Evolutionary conservation across 2,329 filamentous ascomycete species (phyloP).

Genomic region (Epichloe sp.): DNA sequence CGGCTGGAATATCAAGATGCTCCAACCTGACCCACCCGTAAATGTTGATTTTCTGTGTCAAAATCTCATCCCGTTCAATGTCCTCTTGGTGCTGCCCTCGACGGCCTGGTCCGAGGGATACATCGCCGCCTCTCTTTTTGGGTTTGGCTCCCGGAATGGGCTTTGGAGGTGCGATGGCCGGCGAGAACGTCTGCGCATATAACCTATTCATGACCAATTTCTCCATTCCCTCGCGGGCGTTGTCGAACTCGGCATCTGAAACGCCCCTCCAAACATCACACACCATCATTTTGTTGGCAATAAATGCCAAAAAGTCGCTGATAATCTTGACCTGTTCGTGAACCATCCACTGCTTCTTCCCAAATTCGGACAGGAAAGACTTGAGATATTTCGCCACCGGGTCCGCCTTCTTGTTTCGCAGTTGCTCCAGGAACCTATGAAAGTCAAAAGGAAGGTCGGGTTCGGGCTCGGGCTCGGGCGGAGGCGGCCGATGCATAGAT

Average conservation of each 20-base stretch:
- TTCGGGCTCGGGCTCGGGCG: constrained; percentile 65
- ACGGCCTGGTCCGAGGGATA: constrained; percentile 66
- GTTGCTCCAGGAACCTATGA: constrained; percentile 88
- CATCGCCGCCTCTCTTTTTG: constrained; percentile 55
- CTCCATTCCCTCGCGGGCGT: constrained; percentile 97
- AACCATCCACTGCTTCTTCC: constrained; percentile 98
- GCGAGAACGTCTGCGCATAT: constrained; percentile 92
- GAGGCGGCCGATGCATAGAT: constrained; percentile 49
- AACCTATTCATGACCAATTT: constrained; percentile 98
- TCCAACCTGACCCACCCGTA: constrained; percentile 91
- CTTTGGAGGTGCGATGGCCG: constrained; percentile 73
- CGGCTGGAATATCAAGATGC: constrained; percentile 79
- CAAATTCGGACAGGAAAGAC: constrained; percentile 89
- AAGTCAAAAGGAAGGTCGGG: constrained; percentile 89
- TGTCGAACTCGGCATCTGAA: constrained; percentile 94
- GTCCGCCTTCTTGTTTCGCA: constrained; percentile 94
- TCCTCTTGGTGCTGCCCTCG: constrained; percentile 96
- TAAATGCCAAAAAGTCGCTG: constrained; percentile 89
- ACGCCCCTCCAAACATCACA: constrained; percentile 96
- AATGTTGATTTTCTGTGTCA: constrained; percentile 92
- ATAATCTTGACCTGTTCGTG: constrained; percentile 99
- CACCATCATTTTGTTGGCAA: constrained; percentile 93
- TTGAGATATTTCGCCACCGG: constrained; percentile 91
- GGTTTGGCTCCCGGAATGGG: constrained; percentile 56
- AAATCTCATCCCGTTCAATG: constrained; percentile 88